Evolutionary conservation across 73 alveolate species (phyloP).

Genomic region (Blepharisma stoltei): DNA sequence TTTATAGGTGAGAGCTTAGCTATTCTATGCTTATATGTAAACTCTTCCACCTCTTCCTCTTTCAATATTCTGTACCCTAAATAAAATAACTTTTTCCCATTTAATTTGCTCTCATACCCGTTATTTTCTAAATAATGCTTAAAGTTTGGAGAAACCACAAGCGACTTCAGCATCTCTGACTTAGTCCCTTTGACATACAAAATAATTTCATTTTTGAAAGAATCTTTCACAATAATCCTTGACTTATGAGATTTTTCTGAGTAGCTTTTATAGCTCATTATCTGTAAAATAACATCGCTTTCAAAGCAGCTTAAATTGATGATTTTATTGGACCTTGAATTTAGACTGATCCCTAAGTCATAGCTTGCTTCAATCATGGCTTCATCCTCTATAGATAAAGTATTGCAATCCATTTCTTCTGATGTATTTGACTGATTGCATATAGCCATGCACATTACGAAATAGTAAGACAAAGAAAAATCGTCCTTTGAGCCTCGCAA

Average conservation of each 20-base stretch:
- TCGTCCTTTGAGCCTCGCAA: no score
- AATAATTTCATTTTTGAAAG: neutral
- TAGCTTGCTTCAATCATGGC: neutral
- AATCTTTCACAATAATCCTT: neutral
- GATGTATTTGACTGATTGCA: conserved; percentile 8
- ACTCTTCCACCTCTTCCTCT: neutral
- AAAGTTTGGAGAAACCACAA: neutral
- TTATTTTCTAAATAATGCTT: neutral
- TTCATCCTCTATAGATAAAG: conserved; percentile 11
- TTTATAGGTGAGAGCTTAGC: neutral
- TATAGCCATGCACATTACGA: conserved; percentile 5
- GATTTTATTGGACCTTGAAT: neutral
- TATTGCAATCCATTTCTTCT: neutral
- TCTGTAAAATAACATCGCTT: neutral
- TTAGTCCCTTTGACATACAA: conserved; percentile 8
- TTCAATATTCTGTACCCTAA: neutral
- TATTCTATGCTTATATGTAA: neutral
- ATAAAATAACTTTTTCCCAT: neutral
- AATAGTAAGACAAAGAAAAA: neutral
- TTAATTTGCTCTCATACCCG: neutral
- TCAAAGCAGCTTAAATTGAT: neutral
- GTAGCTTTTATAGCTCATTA: neutral
- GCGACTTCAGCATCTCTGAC: neutral
- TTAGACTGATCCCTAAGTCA: neutral
- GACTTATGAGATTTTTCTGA: neutral